These are phyloP conservation scores for Inga laurina DNA, from an alignment of 306 rosid genomes.

Conservation along the genomic window DNA sequence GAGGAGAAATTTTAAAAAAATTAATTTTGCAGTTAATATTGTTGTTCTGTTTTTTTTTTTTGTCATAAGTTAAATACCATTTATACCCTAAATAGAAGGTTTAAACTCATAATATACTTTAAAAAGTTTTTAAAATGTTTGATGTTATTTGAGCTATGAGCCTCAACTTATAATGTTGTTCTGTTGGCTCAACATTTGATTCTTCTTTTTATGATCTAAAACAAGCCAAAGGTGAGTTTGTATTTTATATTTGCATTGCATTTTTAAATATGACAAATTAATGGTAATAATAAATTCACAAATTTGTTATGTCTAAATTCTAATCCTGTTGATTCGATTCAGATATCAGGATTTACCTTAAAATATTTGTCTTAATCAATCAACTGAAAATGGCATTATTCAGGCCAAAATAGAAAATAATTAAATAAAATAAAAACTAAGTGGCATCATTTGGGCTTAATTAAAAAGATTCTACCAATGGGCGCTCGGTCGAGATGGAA, in stretches of 20 bases:
- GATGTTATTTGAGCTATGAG: too few species aligned
- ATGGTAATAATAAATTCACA: too few species aligned
- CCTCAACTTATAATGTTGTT: too few species aligned
- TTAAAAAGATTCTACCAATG: neutral
- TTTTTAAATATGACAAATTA: neutral
- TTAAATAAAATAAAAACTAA: neutral
- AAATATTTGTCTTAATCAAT: neutral
- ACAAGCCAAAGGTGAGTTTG: neutral
- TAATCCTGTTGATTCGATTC: neutral
- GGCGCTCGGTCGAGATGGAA: too few species aligned
- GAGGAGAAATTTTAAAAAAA: neutral
- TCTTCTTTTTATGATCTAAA: neutral
- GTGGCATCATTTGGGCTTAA: neutral
- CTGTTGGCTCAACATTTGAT: neutral
- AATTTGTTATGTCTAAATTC: neutral
- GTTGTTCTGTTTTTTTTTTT: too few species aligned
- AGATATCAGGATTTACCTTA: neutral
- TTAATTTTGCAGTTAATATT: neutral
- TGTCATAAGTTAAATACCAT: too few species aligned
- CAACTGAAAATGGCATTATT: neutral
- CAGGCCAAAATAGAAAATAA: neutral
- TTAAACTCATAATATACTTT: too few species aligned
- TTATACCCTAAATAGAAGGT: too few species aligned
- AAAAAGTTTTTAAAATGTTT: too few species aligned
- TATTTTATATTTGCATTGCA: neutral